phyloP scores from a whole-genome alignment of 306 rosid genomes.

The Trifolium repens region DNA sequence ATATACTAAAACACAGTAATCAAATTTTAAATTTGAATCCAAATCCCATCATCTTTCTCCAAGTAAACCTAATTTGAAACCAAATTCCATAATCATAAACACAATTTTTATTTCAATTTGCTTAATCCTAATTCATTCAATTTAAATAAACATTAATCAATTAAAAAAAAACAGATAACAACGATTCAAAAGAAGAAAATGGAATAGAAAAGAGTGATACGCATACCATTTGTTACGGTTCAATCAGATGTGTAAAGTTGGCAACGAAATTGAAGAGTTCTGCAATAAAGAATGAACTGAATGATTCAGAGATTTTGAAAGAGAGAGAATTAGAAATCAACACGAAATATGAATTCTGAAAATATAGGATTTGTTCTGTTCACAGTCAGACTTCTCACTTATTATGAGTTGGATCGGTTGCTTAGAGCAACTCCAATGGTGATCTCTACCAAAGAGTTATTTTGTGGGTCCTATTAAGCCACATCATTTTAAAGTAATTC shows the following conservation, averaged over 20 bases:
- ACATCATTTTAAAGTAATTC: too few relatives aligned
- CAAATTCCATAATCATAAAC: neutral
- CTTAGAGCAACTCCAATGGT: too few relatives aligned
- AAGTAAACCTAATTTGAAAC: too few relatives aligned
- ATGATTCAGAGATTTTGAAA: neutral
- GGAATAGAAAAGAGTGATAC: neutral
- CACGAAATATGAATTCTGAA: neutral
- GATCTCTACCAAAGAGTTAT: too few relatives aligned
- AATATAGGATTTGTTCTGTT: too few relatives aligned
- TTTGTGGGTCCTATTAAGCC: too few relatives aligned
- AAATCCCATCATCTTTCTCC: too few relatives aligned
- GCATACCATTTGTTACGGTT: constrained; percentile 4
- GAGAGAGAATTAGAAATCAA: neutral
- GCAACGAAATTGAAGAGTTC: neutral
- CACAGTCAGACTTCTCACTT: too few relatives aligned
- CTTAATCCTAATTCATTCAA: neutral
- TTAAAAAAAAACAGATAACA: neutral
- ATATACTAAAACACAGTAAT: neutral
- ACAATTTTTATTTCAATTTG: neutral
- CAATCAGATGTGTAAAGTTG: neutral
- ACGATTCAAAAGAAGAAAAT: neutral
- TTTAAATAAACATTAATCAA: neutral
- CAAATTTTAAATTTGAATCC: neutral
- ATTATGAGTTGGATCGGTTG: too few relatives aligned
- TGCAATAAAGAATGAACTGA: neutral